Evolutionary conservation across 2,329 filamentous ascomycete species (phyloP), one percentile per base, ranked within the genome.

Genomic region (Penicillium glabrum): DNA sequence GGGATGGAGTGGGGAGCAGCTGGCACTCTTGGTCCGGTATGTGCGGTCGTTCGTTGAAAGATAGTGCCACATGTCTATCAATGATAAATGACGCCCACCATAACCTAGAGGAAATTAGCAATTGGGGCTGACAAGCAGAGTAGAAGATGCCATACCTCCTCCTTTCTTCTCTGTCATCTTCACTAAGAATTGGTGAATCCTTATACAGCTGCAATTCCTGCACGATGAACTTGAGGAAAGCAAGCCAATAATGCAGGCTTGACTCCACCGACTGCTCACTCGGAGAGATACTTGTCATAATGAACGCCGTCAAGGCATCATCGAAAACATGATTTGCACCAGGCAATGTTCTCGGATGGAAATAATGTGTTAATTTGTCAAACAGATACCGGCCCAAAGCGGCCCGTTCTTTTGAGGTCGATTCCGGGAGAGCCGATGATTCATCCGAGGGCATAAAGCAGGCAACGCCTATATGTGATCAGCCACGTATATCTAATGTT

Each of bases 181-280:
- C 45, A n/a, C 10, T 35, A 3, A 54, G 21, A 3, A 23, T 24
- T n/a, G 44, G 31, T 5, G 27, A 37, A 44, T 54, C 52, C 19
- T 41, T 48, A 10, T 54, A 19, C 26, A 54, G n/a, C 46, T 54
- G 52, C 13, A 54, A 21, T 24, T 54, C 45, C 26, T 54, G 45
- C 8, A 54, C 45, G 11, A 54, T 41, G 5, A 49, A 54, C 14
- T 44, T 44, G 9, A 54, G 35, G 33, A 54, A 47, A 8, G 35
- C 26, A 11, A 54, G 52, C 52, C 52, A 54, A 13, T 54, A 54
- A 41, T 54, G 52, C 21, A 54, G 16, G 21, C 52, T 44, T 24
- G 52, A 54, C 35, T 41, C 52, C 14, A 54, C 45, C 3, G 52
- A 54, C 35, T 54, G 52, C 45, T 54, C 52, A 44, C 52, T 54